Conservation (phyloP, 1,284 basidiomycete species). For the Microbotryum lychnidis-dioicae region DNA sequence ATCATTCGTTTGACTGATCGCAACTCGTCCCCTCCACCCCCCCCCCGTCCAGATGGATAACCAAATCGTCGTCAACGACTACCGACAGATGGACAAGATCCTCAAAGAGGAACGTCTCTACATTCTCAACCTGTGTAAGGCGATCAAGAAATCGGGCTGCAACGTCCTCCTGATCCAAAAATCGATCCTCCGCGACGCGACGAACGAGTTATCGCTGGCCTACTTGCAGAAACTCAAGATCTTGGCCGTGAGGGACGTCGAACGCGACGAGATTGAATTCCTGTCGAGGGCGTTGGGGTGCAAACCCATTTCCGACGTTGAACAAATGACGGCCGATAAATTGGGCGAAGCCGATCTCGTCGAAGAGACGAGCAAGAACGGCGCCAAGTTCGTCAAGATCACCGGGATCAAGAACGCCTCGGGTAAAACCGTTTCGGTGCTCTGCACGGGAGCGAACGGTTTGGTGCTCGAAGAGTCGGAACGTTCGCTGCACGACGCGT, state of each 20-base stretch:
- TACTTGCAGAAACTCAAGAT: conserved; percentile 98
- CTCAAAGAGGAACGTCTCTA: conserved; percentile 99
- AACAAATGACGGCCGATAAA: conserved; percentile 98
- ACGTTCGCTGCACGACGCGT: conserved; percentile 92
- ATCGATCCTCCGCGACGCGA: conserved; percentile 95
- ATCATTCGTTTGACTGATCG: neutral
- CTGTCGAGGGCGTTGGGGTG: conserved; percentile 88
- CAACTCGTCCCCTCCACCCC: neutral
- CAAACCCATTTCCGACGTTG: conserved; percentile 96
- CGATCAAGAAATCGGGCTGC: conserved; percentile 98
- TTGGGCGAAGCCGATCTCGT: conserved; percentile 92
- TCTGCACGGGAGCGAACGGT: conserved; percentile 89
- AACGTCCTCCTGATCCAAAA: conserved; percentile 98
- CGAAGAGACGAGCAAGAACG: conserved; percentile 78
- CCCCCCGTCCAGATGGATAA: conserved; percentile 79
- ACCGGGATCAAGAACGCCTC: conserved; percentile 84
- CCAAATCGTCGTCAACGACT: conserved; percentile 98
- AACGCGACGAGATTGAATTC: conserved; percentile 98
- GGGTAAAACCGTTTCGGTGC: conserved; percentile 87
- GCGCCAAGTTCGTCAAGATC: conserved; percentile 87
- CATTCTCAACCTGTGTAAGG: conserved; percentile 95
- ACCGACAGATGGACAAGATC: conserved; percentile 99
- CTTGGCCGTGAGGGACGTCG: conserved; percentile 93
- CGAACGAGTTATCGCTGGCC: conserved; percentile 96
- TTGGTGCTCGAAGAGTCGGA: conserved; percentile 96